Evolutionary conservation across 1,284 basidiomycete genomes (phyloP).

Genomic region (Austroboletus rostrupii): DNA sequence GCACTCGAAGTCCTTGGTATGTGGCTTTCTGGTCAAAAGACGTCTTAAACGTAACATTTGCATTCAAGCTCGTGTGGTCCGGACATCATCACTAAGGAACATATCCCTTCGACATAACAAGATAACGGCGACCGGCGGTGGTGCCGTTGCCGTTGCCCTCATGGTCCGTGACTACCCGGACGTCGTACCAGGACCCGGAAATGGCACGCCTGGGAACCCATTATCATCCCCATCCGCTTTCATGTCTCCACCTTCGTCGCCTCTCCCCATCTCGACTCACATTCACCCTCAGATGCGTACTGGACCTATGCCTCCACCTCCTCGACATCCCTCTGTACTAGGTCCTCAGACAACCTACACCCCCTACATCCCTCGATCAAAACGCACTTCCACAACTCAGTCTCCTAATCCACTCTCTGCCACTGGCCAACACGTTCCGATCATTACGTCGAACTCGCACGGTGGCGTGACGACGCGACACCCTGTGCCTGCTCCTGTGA

Average conservation of each 20-base stretch:
- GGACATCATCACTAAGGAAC: conserved; percentile 79
- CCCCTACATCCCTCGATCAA: conserved; percentile 69
- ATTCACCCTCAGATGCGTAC: conserved; percentile 34
- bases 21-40: conserved; percentile 22
- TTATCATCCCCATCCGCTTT: conserved; percentile 16
- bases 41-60: conserved; percentile 1
- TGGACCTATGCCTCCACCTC: conserved; percentile 53
- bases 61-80: conserved; percentile 67
- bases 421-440: conserved; percentile 55
- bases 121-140: conserved; percentile 78
- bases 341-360: conserved; percentile 72
- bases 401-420: conserved; percentile 49
- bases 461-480: conserved; percentile 78
- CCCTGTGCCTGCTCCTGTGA: conserved; percentile 22
- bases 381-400: conserved; percentile 33
- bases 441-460: conserved; percentile 71
- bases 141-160: conserved; percentile 86
- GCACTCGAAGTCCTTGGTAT: conserved; percentile 75
- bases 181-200: conserved; percentile 40
- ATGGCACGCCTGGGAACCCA: conserved; percentile 3
- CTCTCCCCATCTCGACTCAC: conserved; percentile 18
- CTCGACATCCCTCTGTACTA: conserved; percentile 44
- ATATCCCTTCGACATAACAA: conserved; percentile 85
- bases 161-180: conserved; percentile 96
- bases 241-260: conserved; percentile 19